These are phyloP conservation scores for Zygosaccharomyces bailii DNA, from an alignment of 805 yeast species.

Conservation along the genomic window DNA sequence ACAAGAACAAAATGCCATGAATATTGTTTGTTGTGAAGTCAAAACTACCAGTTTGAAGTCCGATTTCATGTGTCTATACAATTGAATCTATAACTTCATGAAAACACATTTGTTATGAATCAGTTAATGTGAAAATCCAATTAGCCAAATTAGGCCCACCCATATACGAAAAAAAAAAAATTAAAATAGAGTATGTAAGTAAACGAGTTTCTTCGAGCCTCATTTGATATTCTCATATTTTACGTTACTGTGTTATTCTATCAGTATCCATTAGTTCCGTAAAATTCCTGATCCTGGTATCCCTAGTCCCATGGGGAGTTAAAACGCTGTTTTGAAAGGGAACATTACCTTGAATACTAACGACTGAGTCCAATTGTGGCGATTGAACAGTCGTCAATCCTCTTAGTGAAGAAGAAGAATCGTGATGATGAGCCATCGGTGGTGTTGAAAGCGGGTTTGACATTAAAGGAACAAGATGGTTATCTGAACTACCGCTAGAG, in stretches of 20 bases:
- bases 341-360: constrained; percentile 34
- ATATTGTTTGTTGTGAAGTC: neutral
- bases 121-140: neutral
- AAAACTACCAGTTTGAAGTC: neutral
- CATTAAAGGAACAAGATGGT: constrained; percentile 6
- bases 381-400: constrained; percentile 24
- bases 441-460: constrained; percentile 25
- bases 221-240: neutral
- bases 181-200: constrained; percentile 1
- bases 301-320: constrained; percentile 35
- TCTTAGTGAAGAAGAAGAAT: constrained; percentile 11
- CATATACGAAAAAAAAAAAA: too few relatives aligned
- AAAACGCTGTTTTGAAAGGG: constrained; percentile 25
- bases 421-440: constrained; percentile 28
- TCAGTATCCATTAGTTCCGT: constrained; percentile 33
- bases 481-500: constrained; percentile 2
- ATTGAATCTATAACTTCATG: constrained; percentile 6
- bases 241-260: constrained; percentile 32
- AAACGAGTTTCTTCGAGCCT: constrained; percentile 2
- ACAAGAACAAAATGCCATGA: constrained; percentile 14
- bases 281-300: constrained; percentile 22
- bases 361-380: constrained; percentile 27
- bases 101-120: constrained; percentile 4
- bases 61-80: constrained; percentile 3
- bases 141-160: neutral